Evolutionary conservation across 2,329 filamentous ascomycete species (phyloP).

Genomic region (Neoscytalidium dimidiatum): DNA sequence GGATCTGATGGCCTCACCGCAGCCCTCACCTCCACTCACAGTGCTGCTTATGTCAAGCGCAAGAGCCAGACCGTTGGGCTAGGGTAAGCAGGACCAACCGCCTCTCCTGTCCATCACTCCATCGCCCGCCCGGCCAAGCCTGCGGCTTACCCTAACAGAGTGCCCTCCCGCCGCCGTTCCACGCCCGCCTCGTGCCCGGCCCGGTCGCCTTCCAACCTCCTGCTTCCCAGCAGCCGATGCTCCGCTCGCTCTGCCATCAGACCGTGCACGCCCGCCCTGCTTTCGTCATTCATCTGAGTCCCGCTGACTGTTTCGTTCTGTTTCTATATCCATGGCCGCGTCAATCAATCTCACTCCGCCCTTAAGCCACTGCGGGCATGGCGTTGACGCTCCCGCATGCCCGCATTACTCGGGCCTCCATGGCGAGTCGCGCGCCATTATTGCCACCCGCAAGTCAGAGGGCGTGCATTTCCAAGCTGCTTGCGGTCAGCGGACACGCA

Average conservation of each 20-base stretch:
- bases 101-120: conserved; percentile 16
- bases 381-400: not conserved
- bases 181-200: not conserved
- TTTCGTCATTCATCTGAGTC: not conserved
- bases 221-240: not conserved
- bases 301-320: conserved; percentile 13
- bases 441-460: conserved; percentile 14
- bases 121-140: conserved; percentile 12
- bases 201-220: not conserved
- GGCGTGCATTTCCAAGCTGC: conserved; percentile 12
- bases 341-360: conserved; percentile 11
- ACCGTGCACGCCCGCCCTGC: not conserved
- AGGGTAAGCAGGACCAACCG: conserved; percentile 8
- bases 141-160: conserved; percentile 5
- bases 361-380: not conserved
- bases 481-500: conserved; percentile 12
- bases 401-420: not conserved
- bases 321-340: not conserved
- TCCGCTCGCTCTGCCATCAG: not conserved
- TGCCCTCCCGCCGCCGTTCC: not conserved
- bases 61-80: conserved; percentile 1
- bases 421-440: not conserved
- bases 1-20: not conserved
- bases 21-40: conserved; percentile 2
- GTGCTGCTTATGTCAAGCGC: conserved; percentile 1